Conservation (phyloP, 2,329 filamentous ascomycete species). For the Sporothrix pseudoabietina region DNA sequence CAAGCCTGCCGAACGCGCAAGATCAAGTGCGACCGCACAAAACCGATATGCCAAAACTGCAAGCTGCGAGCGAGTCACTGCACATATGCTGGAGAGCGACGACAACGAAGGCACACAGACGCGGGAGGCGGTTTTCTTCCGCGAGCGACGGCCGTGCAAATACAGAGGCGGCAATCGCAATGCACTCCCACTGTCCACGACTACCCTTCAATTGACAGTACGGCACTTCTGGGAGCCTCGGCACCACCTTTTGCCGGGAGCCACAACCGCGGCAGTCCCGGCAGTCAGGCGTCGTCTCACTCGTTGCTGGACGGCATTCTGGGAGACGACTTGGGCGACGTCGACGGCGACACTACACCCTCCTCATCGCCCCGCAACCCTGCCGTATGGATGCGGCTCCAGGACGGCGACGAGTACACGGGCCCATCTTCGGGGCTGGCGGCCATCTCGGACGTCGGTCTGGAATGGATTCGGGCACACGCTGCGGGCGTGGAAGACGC, state of each 20-base stretch:
- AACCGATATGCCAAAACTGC: slow-evolving; percentile 29
- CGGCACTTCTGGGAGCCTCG: not conserved
- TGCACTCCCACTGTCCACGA: not conserved
- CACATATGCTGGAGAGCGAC: slow-evolving; percentile 29
- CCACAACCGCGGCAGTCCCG: not conserved
- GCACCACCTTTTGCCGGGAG: not conserved
- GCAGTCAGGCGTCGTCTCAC: not conserved
- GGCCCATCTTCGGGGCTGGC: slow-evolving; percentile 28
- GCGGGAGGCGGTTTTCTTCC: not conserved
- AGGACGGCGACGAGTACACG: slow-evolving; percentile 28
- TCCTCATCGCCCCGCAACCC: slow-evolving; percentile 5
- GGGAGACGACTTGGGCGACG: not conserved
- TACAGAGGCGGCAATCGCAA: not conserved
- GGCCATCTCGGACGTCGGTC: slow-evolving; percentile 32
- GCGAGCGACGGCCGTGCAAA: not conserved
- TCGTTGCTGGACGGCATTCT: slow-evolving; percentile 18
- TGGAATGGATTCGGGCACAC: slow-evolving; percentile 39
- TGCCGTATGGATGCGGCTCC: slow-evolving; percentile 26
- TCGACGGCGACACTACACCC: not conserved
- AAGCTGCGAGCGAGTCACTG: slow-evolving; percentile 29
- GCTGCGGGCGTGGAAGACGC: slow-evolving; percentile 33
- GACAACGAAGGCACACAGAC: slow-evolving; percentile 14
- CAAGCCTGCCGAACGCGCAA: slow-evolving; percentile 29
- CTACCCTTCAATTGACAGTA: not conserved
- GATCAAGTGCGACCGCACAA: slow-evolving; percentile 28